Evolutionary conservation across 306 rosid genomes (phyloP).

Genomic region (Vigna nakashimae): DNA sequence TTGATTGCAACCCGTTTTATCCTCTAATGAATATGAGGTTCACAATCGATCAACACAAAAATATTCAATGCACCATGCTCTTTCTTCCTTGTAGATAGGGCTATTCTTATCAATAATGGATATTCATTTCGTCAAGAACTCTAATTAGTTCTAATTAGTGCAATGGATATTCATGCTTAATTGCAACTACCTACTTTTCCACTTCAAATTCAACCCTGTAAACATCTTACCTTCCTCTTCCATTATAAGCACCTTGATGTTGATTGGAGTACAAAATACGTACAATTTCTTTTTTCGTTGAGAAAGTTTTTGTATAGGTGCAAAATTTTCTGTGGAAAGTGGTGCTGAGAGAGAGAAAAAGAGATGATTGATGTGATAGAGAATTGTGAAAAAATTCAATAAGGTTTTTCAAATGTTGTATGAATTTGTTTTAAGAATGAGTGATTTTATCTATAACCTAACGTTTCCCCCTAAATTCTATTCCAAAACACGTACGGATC

Average conservation of each 20-base stretch:
- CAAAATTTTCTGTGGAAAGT: background rate
- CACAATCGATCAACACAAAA: slow-evolving; percentile 6
- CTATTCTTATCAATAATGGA: background rate
- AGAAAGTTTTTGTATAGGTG: background rate
- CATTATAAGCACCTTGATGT: slow-evolving; percentile 24
- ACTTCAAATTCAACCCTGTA: slow-evolving; percentile 26
- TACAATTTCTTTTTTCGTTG: background rate
- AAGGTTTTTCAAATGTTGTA: background rate
- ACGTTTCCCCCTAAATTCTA: background rate
- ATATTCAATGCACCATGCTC: background rate
- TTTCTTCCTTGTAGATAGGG: background rate
- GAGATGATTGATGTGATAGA: background rate
- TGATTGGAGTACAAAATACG: slow-evolving; percentile 32
- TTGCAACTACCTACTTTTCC: slow-evolving; percentile 29
- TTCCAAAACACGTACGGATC: background rate
- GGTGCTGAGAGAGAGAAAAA: background rate
- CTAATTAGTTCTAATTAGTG: slow-evolving; percentile 32
- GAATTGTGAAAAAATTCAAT: background rate
- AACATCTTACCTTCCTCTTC: background rate
- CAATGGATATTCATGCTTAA: background rate
- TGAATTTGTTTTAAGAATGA: background rate
- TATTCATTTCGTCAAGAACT: background rate
- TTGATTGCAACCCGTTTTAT: slow-evolving; percentile 25
- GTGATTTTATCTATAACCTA: background rate
- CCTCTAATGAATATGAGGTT: slow-evolving; percentile 26